phyloP scores from a whole-genome alignment of 345 rosid species.

The Odontarrhena argentea region DNA sequence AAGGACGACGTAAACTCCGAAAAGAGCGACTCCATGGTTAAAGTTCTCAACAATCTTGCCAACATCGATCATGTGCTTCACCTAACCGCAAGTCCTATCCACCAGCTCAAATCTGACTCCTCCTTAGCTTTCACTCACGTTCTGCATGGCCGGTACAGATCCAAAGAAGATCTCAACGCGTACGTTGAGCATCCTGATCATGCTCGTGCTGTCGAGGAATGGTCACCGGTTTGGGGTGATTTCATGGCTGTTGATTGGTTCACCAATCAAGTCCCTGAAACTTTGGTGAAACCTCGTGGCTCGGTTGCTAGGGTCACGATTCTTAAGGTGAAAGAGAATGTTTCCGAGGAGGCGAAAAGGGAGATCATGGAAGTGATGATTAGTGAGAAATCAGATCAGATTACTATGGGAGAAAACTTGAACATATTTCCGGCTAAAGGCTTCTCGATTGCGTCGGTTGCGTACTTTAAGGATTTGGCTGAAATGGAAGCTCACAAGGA shows the following conservation, averaged over 20 bases:
- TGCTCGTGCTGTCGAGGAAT: conserved; percentile 57
- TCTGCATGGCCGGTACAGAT: conserved; percentile 80
- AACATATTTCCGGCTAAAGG: conserved; percentile 59
- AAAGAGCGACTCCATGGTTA: no score
- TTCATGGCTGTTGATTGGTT: conserved; percentile 87
- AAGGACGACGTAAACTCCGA: no score
- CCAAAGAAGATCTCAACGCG: conserved; percentile 55
- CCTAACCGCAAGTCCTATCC: no score
- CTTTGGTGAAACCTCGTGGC: conserved; percentile 44
- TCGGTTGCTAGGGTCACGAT: conserved; percentile 52
- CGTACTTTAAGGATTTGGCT: conserved; percentile 48
- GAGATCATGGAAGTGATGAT: conserved; percentile 55
- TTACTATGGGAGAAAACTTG: conserved; percentile 72
- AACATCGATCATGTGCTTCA: no score
- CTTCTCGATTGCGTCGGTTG: conserved; percentile 64
- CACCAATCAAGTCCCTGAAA: conserved; percentile 41
- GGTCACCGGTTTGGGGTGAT: conserved; percentile 66
- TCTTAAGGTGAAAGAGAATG: conserved; percentile 61
- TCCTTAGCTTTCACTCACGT: conserved; percentile 20
- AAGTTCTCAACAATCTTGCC: no score
- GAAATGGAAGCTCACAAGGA: conserved; percentile 47
- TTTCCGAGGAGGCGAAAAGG: conserved; percentile 46
- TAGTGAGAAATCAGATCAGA: conserved; percentile 47
- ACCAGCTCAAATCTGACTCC: no score
- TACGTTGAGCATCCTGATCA: conserved; percentile 70